Base-by-base conservation (phyloP, 2,329 filamentous ascomycete species). In the Beauveria pseudobassiana region DNA sequence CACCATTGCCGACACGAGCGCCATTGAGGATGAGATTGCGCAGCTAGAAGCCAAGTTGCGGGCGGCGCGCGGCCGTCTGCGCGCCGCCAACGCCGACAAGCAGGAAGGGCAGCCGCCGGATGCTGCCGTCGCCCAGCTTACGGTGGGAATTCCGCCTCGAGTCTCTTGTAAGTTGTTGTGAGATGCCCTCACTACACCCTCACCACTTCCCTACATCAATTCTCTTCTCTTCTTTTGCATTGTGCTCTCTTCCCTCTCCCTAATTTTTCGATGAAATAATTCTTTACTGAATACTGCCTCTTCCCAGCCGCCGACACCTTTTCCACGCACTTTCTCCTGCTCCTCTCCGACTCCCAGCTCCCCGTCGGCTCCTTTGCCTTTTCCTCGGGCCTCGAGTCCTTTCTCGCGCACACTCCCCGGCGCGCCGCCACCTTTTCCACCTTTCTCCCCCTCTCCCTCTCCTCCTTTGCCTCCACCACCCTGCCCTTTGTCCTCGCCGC, bases 311-410 rank as follows among this genome's bases (percentile, higher is more conserved):
- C 65, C 58, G 51, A 50, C 40, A 62, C 66, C 66, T 65, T 63
- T 65, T 54, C 20, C 61, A 65, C 62, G 52, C 90, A 93, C 74
- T 87, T 88, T 66, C 83, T 92, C 43, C 83, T 93, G 38, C 80
- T 95, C 3, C 85, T 93, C 54, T 85, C 90, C 53, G 90, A 95
- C 77, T 93, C 90, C 1, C 89, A 89, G 16, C 83, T 95, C 2
- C 90, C 90, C 1, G 80, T 95, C 0, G 90, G 90, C 62, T 91
- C 90, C n/a, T 95, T 95, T 75, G 90, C 90, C 69, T 95, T 93
- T 77, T 90, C 87, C 77, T 89, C 85, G 67, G 90, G 90, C 3
- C 82, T 95, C 18, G 90, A 95, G 76, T 93, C 90, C 46, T 93
- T 88, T 73, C 84, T 93, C 20, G 87, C 88, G 3, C 90, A 95